phyloP scores from a whole-genome alignment of 2,329 filamentous ascomycete genomes.

The Fusarium stilboides region DNA sequence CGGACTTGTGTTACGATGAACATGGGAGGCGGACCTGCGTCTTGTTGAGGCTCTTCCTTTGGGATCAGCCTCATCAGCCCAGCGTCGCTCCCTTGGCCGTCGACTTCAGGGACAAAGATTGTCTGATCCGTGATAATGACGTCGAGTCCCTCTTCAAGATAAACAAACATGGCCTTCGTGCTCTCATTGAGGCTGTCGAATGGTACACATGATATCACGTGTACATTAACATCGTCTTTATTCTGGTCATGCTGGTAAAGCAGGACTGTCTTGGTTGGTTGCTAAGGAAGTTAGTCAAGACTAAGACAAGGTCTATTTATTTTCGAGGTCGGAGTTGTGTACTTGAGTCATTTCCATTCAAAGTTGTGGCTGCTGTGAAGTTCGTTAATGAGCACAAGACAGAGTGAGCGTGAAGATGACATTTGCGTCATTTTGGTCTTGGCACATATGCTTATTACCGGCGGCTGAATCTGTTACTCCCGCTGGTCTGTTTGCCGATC shows the following conservation, averaged over 20 bases:
- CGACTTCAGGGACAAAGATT: background rate
- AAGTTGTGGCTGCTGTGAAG: no score
- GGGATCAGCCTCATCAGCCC: background rate
- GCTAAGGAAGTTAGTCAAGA: background rate
- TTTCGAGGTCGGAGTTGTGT: background rate
- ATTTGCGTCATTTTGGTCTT: slow-evolving; percentile 12
- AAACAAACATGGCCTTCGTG: background rate
- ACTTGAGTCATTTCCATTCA: no score
- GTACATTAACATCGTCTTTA: background rate
- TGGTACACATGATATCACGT: background rate
- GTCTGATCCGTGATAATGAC: background rate
- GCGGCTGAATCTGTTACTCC: background rate
- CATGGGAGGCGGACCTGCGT: background rate
- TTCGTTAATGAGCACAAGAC: no score
- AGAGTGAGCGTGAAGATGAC: background rate
- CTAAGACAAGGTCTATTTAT: background rate
- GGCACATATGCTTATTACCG: slow-evolving; percentile 23
- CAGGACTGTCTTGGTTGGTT: background rate
- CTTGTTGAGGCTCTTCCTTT: background rate
- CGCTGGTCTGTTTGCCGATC: background rate
- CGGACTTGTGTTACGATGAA: background rate
- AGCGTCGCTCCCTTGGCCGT: background rate
- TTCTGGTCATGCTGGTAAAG: background rate
- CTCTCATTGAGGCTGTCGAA: background rate
- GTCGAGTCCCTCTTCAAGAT: background rate